Base-by-base conservation (phyloP, 2,329 filamentous ascomycete species). In the Fusarium euwallaceae region DNA sequence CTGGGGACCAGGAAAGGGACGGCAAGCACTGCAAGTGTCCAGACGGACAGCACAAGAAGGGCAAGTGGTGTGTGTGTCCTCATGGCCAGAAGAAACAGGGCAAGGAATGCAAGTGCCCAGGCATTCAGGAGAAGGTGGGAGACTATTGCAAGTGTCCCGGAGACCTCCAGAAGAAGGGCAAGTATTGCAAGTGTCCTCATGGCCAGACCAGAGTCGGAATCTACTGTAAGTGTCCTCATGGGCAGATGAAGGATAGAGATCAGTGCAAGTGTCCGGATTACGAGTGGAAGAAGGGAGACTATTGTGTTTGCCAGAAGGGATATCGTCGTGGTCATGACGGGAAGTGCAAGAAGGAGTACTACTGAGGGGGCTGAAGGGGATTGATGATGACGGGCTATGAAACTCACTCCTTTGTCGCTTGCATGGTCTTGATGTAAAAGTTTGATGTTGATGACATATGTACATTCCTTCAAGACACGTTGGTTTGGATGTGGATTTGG, bases 241-340 rank as follows among this genome's bases (percentile, higher is more conserved):
- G 53, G 11, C 53, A 10, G 53, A 4, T 56, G n/a, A 56, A 56
- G 7, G 17, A 22, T 16, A 20, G 20, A 16, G 17, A 56, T 5
- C 9, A 56, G 17, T 56, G 53, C 53, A 56, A 56, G n/a, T 56
- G 53, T 56, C 53, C 29, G 29, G 53, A 36, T 16, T 36, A 56
- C 20, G 53, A 56, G 53, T 10, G 16, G 9, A 56, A 56, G 53
- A 36, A 34, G 29, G 53, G 53, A 36, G 53, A 36, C 53, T 11
- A 36, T 16, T 56, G 53, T 56, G 53, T 56, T n/a, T 56, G 53
- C 29, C 29, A 34, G 29, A 56, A 56, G n/a, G 53, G 53, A 8
- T 56, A 56, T 56, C 53, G 14, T 56, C 53, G 53, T 10, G 53
- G 53, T n/a, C 29, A 56, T 56, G 53, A 56, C 34, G 32, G 53